A percentile compares a stretch with the other conserved stretches of the same genome.
phyloP scores from a whole-genome alignment of 495 filamentous ascomycete species.

The Sabuloglossum arenarium region DNA sequence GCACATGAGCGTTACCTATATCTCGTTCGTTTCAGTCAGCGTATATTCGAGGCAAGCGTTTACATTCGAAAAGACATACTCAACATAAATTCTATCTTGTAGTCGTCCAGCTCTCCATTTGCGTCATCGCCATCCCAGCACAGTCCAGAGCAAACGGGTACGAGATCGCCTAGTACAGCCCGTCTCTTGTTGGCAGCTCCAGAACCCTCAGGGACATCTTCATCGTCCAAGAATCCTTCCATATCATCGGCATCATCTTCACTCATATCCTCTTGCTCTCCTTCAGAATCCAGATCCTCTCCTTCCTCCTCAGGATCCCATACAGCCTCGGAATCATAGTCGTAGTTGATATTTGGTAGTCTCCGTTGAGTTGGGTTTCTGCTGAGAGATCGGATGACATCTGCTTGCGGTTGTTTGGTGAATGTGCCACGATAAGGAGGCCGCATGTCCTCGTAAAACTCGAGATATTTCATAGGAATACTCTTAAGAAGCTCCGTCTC shows the following conservation, averaged over 20 bases:
- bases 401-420: constrained; percentile 31
- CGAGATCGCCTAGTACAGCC: constrained; percentile 41
- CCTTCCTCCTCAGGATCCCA: constrained; percentile 43
- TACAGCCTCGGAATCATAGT: constrained; percentile 92
- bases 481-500: constrained; percentile 31
- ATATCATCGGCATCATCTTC: constrained; percentile 33
- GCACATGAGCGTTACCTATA: constrained; percentile 22
- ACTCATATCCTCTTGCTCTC: constrained; percentile 38
- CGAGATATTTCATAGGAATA: constrained; percentile 55
- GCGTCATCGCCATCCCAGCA: constrained; percentile 50
- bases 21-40: background rate
- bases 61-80: constrained; percentile 24
- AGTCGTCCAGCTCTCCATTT: constrained; percentile 26
- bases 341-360: constrained; percentile 60
- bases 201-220: constrained; percentile 21
- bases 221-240: constrained; percentile 57
- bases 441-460: constrained; percentile 71
- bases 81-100: constrained; percentile 51
- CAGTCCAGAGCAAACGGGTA: constrained; percentile 55
- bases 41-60: background rate
- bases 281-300: constrained; percentile 31
- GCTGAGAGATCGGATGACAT: constrained; percentile 33
- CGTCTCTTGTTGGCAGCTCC: constrained; percentile 18
- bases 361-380: constrained; percentile 43
- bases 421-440: constrained; percentile 81